Evolutionary conservation across 2,329 filamentous ascomycete genomes (phyloP).

Genomic region (Sporothrix sp.): DNA sequence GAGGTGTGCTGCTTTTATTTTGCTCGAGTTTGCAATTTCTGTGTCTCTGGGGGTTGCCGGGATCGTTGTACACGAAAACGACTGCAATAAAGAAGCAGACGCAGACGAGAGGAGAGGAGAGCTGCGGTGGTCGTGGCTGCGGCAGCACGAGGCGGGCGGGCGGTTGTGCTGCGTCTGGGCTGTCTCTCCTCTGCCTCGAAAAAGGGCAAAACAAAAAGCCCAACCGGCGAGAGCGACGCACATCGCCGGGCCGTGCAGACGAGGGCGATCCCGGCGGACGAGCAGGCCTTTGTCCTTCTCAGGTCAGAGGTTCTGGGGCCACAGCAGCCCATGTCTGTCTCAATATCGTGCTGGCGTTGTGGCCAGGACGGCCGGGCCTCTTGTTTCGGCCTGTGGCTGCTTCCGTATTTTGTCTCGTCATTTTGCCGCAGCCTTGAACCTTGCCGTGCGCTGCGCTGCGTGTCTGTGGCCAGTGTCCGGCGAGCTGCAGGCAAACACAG

Average conservation of each 20-base stretch:
- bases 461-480: neutral
- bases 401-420: neutral
- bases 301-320: neutral
- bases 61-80: slow-evolving; percentile 4
- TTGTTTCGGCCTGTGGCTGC: neutral
- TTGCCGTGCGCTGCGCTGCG: neutral
- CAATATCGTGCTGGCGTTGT: neutral
- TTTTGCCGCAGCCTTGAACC: neutral
- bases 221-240: too few species aligned
- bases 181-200: too few species aligned
- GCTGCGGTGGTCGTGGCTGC: slow-evolving; percentile 3
- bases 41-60: neutral
- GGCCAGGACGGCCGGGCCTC: neutral
- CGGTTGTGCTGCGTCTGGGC: neutral
- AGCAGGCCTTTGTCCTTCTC: neutral
- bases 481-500: neutral
- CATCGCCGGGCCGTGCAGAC: neutral
- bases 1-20: neutral
- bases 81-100: neutral
- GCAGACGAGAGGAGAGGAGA: neutral
- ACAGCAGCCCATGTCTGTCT: neutral
- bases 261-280: neutral
- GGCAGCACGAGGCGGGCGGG: neutral
- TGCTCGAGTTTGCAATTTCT: too few species aligned
- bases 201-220: too few species aligned